A percentile compares a stretch with the other conserved stretches of the same genome.
phyloP scores from a whole-genome alignment of 2,329 filamentous ascomycete genomes.

The Monosporascus sp. region DNA sequence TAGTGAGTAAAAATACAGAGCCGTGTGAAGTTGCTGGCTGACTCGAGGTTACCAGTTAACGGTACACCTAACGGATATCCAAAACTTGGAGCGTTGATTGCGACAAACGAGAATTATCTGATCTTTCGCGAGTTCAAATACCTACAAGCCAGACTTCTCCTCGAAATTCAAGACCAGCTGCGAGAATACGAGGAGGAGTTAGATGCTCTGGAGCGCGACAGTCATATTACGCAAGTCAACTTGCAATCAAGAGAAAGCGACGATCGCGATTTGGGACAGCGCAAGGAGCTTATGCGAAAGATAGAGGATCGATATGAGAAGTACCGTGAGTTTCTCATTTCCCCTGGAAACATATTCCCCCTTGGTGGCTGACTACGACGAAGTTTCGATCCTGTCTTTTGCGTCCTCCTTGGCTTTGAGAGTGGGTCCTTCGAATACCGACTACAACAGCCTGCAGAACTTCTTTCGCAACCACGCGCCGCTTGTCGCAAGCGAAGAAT shows the following conservation, averaged over 20 bases:
- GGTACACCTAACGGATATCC: slow-evolving; percentile 2
- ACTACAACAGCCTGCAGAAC: background rate
- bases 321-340: slow-evolving; percentile 6
- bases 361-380: background rate
- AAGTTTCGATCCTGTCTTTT: slow-evolving; percentile 2
- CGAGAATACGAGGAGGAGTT: slow-evolving; percentile 3
- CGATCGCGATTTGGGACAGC: background rate
- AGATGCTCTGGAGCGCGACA: background rate
- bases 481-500: background rate
- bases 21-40: too few species aligned
- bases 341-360: background rate
- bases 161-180: slow-evolving; percentile 8
- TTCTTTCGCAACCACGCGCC: slow-evolving; percentile 1
- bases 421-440: slow-evolving; percentile 1
- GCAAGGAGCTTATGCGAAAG: background rate
- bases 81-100: slow-evolving; percentile 4
- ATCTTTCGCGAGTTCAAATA: slow-evolving; percentile 11
- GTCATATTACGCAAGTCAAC: background rate
- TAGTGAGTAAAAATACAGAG: too few species aligned
- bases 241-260: background rate
- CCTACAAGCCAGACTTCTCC: slow-evolving; percentile 7
- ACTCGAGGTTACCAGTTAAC: background rate
- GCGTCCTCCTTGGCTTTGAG: background rate
- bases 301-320: slow-evolving; percentile 7
- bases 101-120: background rate